Evolutionary conservation across 768 basidiomycete genomes (phyloP), one percentile per base, ranked within the genome.

Genomic region (Pisolithus sp.): DNA sequence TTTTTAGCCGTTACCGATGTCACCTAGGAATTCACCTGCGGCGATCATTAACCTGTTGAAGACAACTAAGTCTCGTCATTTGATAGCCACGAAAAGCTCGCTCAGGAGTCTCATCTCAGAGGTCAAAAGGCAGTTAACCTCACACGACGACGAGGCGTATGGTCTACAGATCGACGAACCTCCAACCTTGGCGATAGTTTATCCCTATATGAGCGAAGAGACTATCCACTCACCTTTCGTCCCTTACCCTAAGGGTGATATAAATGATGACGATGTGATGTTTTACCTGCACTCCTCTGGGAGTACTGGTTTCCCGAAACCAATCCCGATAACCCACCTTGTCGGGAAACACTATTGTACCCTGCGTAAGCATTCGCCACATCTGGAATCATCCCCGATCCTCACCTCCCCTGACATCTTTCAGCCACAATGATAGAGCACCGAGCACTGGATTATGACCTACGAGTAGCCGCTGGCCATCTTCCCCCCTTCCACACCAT

Each of bases 241-340:
- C 17, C 57, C 54, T 1, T 68, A 64, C 44, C 60, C 57, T 21
- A 44, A 49, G 5, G 2, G 49, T 5, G 1, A 20, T 24, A 49
- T 15, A 36, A 55, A 52, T 8, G 49, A 62, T 21, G 72, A 75
- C 51, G 57, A 68, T 2, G 69, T 73, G 15, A 71, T 71, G 0
- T 49, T 76, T 15, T 74, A 78, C n/a, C 55, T 78, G 48, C 77
- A 78, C 53, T 75, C 76, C 0, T 78, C 74, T 4, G 77, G 77
- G 12, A 77, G 76, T 5, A 76, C 75, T 3, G 77, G 75, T n/a
- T 64, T 76, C 36, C 77, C 77, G 1, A 78, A 78, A 58, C 68
- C 76, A 1, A 72, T 78, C 26, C 54, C 66, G 2, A 65, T 73
- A 39, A 71, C 62, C 1, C 63, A 73, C 48, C 62, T 59, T 24